phyloP scores from a whole-genome alignment of 441 rosid genomes.

The Francoa sonchifolia region DNA sequence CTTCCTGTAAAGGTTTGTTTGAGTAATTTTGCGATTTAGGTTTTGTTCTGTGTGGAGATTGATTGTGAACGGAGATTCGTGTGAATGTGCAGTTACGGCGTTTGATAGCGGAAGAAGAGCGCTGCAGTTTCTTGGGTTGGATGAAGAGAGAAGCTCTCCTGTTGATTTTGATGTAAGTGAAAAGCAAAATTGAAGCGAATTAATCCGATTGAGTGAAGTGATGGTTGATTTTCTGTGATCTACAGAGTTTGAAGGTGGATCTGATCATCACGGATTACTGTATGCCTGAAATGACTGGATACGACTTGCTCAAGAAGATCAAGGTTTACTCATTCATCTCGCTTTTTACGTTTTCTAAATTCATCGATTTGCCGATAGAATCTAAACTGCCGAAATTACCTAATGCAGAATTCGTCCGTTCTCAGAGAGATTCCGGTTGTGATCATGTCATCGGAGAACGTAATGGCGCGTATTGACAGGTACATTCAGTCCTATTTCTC shows the following conservation, averaged over 20 bases:
- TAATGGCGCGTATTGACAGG: constrained; percentile 75
- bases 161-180: constrained; percentile 35
- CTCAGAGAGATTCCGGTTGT: constrained; percentile 77
- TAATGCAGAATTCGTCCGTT: constrained; percentile 62
- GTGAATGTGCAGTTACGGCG: constrained; percentile 49
- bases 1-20: constrained; percentile 63
- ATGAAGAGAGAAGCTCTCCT: constrained; percentile 32
- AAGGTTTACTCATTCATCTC: no score
- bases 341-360: no score
- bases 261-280: constrained; percentile 83
- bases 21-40: not conserved
- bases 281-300: constrained; percentile 97
- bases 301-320: constrained; percentile 75
- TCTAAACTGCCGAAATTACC: no score
- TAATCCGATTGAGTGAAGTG: no score
- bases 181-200: no score
- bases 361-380: no score
- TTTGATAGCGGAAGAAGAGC: constrained; percentile 85
- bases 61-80: no score
- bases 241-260: constrained; percentile 75
- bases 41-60: no score
- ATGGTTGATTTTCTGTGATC: not conserved
- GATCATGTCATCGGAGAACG: constrained; percentile 84
- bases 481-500: not conserved
- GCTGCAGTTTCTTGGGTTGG: constrained; percentile 63